Conservation (phyloP, 805 yeast genomes). For the Candida ortonii region DNA sequence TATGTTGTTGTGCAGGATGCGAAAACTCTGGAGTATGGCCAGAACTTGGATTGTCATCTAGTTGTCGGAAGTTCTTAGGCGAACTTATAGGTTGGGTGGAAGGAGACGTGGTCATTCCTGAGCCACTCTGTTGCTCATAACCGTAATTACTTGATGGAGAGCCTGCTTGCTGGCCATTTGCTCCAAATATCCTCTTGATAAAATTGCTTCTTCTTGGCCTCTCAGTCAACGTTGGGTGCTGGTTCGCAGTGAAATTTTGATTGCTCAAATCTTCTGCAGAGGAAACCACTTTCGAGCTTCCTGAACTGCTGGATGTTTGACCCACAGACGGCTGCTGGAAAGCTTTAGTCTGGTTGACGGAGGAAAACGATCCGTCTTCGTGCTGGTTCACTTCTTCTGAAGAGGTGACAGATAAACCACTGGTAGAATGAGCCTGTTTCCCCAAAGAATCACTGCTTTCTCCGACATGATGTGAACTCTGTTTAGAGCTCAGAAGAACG, state of each 20-base stretch:
- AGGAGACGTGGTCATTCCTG: constrained; percentile 16
- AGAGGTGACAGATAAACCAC: constrained; percentile 11
- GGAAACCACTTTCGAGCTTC: constrained; percentile 4
- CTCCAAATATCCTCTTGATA: constrained; percentile 32
- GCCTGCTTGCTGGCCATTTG: constrained; percentile 8
- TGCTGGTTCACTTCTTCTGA: too few species aligned
- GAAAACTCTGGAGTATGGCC: constrained; percentile 1
- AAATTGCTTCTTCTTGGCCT: constrained; percentile 26
- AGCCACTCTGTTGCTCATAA: too few species aligned
- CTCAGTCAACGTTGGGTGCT: constrained; percentile 7
- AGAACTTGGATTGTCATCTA: constrained; percentile 23
- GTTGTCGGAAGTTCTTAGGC: constrained; percentile 32
- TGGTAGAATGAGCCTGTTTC: constrained; percentile 10
- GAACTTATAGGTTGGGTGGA: constrained; percentile 27
- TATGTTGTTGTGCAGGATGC: constrained; percentile 3
- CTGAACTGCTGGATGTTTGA: background rate
- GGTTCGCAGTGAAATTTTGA: background rate
- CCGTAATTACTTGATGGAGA: constrained; percentile 4
- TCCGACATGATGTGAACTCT: constrained; percentile 2
- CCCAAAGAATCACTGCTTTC: constrained; percentile 10
- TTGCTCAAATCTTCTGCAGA: constrained; percentile 14
- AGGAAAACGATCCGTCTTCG: too few species aligned
- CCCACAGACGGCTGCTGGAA: too few species aligned
- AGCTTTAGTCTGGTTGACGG: constrained; percentile 2
- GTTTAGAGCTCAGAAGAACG: constrained; percentile 4